These are phyloP conservation scores for Pyrenophora seminiperda DNA, from an alignment of 2,329 filamentous ascomycete species.

Conservation along the genomic window DNA sequence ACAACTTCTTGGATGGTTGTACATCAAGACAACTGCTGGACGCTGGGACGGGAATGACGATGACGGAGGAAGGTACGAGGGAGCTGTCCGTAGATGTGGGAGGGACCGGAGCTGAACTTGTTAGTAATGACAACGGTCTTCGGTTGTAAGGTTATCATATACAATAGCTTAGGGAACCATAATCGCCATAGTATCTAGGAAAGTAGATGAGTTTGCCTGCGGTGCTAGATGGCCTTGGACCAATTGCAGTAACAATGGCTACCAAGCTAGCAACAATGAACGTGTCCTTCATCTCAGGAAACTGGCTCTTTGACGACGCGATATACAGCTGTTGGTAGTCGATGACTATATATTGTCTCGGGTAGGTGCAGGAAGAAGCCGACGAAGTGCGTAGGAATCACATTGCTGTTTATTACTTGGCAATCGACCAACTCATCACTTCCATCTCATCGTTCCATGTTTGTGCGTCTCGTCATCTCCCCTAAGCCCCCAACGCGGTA, in stretches of 20 bases:
- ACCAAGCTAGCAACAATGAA: too few relatives aligned
- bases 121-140: background rate
- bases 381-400: background rate
- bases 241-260: too few relatives aligned
- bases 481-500: background rate
- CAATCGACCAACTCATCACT: background rate
- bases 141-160: too few relatives aligned
- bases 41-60: background rate
- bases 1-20: background rate
- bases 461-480: background rate
- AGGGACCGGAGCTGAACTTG: background rate
- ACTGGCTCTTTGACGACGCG: background rate
- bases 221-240: too few relatives aligned
- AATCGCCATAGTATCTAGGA: too few relatives aligned
- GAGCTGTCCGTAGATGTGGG: background rate
- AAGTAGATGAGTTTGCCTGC: too few relatives aligned
- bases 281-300: conserved; percentile 29
- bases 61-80: background rate
- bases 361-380: background rate
- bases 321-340: too few relatives aligned
- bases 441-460: background rate
- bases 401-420: background rate
- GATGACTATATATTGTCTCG: too few relatives aligned
- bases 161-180: too few relatives aligned
- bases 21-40: background rate